Conservation (phyloP, 257 asterid genomes). For the Rhazya stricta region DNA sequence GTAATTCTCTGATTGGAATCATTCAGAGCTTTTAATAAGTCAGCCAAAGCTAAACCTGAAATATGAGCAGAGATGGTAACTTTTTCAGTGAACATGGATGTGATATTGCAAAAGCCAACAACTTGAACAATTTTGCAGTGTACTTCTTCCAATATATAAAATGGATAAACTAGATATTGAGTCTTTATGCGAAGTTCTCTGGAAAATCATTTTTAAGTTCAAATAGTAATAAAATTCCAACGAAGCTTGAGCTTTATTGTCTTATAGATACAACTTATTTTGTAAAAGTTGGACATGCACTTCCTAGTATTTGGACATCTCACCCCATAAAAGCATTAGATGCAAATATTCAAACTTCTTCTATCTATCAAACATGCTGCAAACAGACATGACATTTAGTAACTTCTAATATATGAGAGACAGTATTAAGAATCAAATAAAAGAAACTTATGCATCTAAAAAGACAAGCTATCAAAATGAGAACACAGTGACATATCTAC, state of each 20-base stretch:
- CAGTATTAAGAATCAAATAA: not conserved
- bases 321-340: not conserved
- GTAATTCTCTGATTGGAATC: slow-evolving; percentile 49
- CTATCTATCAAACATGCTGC: not conserved
- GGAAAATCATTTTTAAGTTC: not conserved
- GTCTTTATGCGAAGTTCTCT: not conserved
- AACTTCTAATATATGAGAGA: not conserved
- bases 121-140: not conserved
- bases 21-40: slow-evolving; percentile 47
- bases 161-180: not conserved
- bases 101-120: not conserved
- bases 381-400: not conserved
- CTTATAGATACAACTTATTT: not conserved
- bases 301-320: not conserved
- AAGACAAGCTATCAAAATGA: not conserved
- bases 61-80: slow-evolving; percentile 7
- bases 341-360: not conserved
- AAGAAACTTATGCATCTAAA: not conserved
- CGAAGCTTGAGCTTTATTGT: not conserved
- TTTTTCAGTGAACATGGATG: not conserved
- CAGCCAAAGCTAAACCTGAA: slow-evolving; percentile 69
- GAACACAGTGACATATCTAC: not conserved
- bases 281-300: not conserved
- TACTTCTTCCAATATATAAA: not conserved
- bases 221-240: not conserved